Conservation (phyloP, 345 rosid species). For the Corchorus capsularis region DNA sequence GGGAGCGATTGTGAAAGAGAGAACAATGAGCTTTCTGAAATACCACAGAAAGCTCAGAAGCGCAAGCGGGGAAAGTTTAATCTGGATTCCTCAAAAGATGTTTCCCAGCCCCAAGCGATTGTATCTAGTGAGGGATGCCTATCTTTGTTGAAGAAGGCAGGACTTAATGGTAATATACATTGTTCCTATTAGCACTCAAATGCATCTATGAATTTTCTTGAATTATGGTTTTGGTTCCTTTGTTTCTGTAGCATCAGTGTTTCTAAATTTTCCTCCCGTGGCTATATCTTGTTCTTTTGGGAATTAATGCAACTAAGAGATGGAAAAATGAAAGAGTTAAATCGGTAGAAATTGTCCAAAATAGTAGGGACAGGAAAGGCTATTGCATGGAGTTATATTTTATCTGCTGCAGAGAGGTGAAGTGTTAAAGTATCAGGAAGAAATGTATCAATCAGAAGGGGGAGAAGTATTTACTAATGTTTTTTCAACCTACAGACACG, state of each 20-base stretch:
- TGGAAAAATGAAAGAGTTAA: not conserved
- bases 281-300: not conserved
- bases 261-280: not conserved
- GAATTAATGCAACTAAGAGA: not conserved
- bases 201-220: constrained; percentile 16
- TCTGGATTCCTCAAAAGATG: constrained; percentile 49
- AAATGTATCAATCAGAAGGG: constrained; percentile 4
- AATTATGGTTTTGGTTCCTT: not conserved
- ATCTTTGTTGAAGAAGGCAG: constrained; percentile 71
- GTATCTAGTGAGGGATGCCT: constrained; percentile 70
- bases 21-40: constrained; percentile 51
- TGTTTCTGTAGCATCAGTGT: not conserved
- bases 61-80: constrained; percentile 61
- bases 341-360: not conserved
- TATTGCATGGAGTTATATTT: not conserved
- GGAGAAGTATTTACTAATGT: not conserved
- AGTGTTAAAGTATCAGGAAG: not conserved
- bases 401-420: not conserved
- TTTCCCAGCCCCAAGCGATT: constrained; percentile 33
- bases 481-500: not conserved
- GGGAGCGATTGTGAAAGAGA: constrained; percentile 84
- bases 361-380: not conserved
- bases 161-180: constrained; percentile 52
- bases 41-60: constrained; percentile 51
- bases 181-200: constrained; percentile 12